Evolutionary conservation across 352 stramenopile genomes (phyloP), one percentile per base, ranked within the genome.

Genomic region (Phytophthora colocasiae): DNA sequence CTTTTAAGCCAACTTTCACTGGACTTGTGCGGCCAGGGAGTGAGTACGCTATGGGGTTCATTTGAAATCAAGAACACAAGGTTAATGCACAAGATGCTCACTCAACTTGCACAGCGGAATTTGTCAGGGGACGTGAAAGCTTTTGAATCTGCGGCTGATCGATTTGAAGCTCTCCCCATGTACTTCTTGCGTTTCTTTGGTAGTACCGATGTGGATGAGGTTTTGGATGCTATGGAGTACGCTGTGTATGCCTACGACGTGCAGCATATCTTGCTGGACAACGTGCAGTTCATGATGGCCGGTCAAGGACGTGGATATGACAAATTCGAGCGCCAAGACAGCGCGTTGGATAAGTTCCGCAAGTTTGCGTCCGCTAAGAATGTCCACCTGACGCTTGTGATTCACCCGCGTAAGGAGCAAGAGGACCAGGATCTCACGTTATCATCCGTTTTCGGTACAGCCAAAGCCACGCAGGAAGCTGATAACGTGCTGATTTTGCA

Each of bases 401-500:
- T 99, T 56, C 98, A 99, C 60, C 98, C 98, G 11, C 89, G 97
- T 31, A 99, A 99, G 70, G 98, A 99, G 83, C 93, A 98, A 44
- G 96, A 99, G 58, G 89, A 96, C 32, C 58, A 85, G 12, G 81
- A 92, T 38, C 78, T 99, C 46, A 97, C 88, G 36, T 95, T 99
- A 27, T 96, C 87, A 17, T 99, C 93, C 4, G 96, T 99, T 49
- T 99, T 98, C 63, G 98, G 98, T 48, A 98, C 95, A 19, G 98
- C 97, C 36, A 99, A 99, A 73, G 97, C 97, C 9, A 99, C 98
- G 2, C 98, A 99, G 81, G 98, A 99, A 82, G 98, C 97, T 9
- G 98, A 99, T 75, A 99, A 98, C 48, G 97, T 99, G 17, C 72
- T 99, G n/a, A 99, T 99, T 53, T 71, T 99, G 40, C 98, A 99